Percentiles rank a stretch among this genome's conserved stretches.
These are phyloP conservation scores for Aeminium ludgeri DNA, from an alignment of 495 filamentous ascomycete genomes.

Conservation along the genomic window DNA sequence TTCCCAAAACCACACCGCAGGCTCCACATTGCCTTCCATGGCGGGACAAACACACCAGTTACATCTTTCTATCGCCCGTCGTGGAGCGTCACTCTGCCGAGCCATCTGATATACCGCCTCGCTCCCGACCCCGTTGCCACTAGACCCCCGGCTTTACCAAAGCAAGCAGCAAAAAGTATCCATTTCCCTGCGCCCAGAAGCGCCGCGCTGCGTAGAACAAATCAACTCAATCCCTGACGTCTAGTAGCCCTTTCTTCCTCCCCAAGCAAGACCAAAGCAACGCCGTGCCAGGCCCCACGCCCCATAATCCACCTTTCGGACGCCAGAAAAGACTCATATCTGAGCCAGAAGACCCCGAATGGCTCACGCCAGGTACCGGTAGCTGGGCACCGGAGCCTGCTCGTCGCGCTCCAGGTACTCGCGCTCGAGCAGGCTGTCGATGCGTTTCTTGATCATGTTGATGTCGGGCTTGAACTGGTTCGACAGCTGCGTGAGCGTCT, in stretches of 20 bases:
- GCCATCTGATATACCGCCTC: too few relatives aligned
- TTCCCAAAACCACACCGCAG: too few relatives aligned
- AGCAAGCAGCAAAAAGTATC: too few relatives aligned
- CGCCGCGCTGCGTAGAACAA: not conserved
- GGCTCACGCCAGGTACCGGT: slow-evolving; percentile 55
- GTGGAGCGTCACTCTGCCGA: too few relatives aligned
- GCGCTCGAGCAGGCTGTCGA: slow-evolving; percentile 78
- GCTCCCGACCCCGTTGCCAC: too few relatives aligned
- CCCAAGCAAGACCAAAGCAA: too few relatives aligned
- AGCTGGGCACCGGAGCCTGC: slow-evolving; percentile 46
- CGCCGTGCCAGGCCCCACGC: too few relatives aligned
- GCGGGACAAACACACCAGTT: too few relatives aligned
- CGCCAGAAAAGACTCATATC: not conserved
- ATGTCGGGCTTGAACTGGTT: slow-evolving; percentile 78
- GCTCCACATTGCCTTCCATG: too few relatives aligned
- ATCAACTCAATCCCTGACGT: not conserved
- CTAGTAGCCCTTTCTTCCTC: not conserved
- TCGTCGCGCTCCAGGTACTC: slow-evolving; percentile 89
- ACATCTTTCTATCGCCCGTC: too few relatives aligned
- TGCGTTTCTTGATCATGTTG: slow-evolving; percentile 78
- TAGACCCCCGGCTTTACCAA: too few relatives aligned
- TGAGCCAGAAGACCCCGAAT: not conserved
- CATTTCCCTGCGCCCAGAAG: not conserved
- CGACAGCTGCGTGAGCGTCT: slow-evolving; percentile 66
- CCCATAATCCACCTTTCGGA: too few relatives aligned